These are phyloP conservation scores for Pythium apleroticum DNA, from an alignment of 352 stramenopile genomes.

Conservation along the genomic window DNA sequence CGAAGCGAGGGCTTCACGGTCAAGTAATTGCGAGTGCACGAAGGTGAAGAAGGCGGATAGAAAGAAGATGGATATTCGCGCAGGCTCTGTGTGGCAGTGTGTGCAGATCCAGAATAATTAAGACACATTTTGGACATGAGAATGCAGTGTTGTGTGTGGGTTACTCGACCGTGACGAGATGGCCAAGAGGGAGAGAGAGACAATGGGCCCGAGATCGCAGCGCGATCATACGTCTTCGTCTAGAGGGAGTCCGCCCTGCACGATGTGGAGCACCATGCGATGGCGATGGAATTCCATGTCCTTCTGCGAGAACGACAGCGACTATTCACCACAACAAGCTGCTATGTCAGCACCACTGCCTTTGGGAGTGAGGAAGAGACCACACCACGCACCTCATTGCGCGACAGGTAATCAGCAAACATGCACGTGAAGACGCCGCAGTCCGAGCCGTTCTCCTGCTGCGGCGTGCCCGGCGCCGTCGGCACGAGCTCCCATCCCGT, in stretches of 20 bases:
- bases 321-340: slow-evolving; percentile 31
- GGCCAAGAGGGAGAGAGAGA: too few species aligned
- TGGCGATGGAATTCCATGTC: slow-evolving; percentile 85
- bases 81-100: too few species aligned
- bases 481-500: slow-evolving; percentile 68
- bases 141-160: background rate
- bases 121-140: background rate
- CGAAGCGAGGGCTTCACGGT: slow-evolving; percentile 96
- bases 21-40: slow-evolving; percentile 62
- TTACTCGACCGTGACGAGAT: too few species aligned
- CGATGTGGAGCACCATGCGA: slow-evolving; percentile 79
- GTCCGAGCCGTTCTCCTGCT: slow-evolving; percentile 83
- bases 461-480: slow-evolving; percentile 56
- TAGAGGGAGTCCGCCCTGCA: slow-evolving; percentile 57
- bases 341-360: too few species aligned
- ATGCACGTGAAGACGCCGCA: slow-evolving; percentile 88
- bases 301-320: slow-evolving; percentile 69
- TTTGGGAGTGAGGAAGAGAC: too few species aligned
- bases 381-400: slow-evolving; percentile 60
- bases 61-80: too few species aligned
- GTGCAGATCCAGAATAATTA: background rate
- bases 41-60: background rate
- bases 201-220: too few species aligned
- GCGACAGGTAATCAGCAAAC: slow-evolving; percentile 80
- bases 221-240: slow-evolving; percentile 59